Base-by-base conservation (phyloP, 1,284 basidiomycete species). In the Caloboletus firmus region DNA sequence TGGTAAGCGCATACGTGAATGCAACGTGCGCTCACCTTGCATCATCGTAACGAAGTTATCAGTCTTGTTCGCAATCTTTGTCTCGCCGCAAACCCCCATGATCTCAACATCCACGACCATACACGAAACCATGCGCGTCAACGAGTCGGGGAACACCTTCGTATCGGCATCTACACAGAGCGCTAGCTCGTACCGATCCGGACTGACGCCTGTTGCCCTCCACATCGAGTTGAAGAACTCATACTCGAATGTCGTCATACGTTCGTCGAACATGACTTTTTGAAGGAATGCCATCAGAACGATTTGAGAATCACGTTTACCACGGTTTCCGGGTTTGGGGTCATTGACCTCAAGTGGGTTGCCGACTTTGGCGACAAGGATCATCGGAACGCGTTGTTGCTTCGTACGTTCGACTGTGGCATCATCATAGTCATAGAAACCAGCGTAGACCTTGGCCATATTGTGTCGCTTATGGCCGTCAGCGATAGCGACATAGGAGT, bases 391-490 rank as follows among this genome's bases (percentile, higher is more conserved):
- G 37, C 93, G 89, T 73, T 99, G 97, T 73, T 99, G 96, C 77
- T 99, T 99, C 56, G 87, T 89, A 31, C 80, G 79, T 75, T 99
- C 97, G 39, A 93, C 84, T 0, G 95, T 98, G 54, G 89, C 82
- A 67, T 95, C 84, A 72, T 98, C 95, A 73, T 99, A 99, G 59
- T 88, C 84, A 74, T 99, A 99, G 78, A 94, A 99, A 5, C 97
- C 97, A 32, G 96, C 95, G 66, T 91, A 98, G 42, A 99, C 95
- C 77, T 96, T 96, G 56, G 96, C 96, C 95, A 97, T 97, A 74
- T 99, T 99, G 80, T 98, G 96, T 22, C 93, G 84, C 78, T 98
- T 99, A 79, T 98, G 93, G 31, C 97, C 97, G 71, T 99, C 95
- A 24, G 97, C 97, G 65, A 99, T 98, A 56, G 97, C 95, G 44